Evolutionary conservation across 768 basidiomycete species (phyloP), one percentile per base, ranked within the genome.

Genomic region (Lentinus tigrinus): DNA sequence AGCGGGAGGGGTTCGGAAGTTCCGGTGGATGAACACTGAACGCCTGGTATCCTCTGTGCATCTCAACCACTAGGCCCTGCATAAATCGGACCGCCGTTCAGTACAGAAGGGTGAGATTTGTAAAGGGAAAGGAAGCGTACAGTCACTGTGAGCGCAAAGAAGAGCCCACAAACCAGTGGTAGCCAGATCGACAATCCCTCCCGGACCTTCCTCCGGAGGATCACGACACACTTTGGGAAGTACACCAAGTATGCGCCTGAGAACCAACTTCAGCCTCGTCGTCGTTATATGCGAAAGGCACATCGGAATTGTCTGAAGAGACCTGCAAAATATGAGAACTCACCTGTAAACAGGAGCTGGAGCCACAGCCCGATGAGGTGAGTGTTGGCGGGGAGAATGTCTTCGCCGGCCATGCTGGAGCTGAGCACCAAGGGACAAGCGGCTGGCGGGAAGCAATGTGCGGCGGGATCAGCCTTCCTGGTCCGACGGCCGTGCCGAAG

Each of bases 341-440:
- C 19, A 56, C 55, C 47, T 27, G 55, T 40, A 5, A 27, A 47
- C 37, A 54, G 24, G 19, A 56, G 49, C 47, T 48, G 47, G 23
- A 56, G 47, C 48, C 47, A 56, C 8, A 49, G 47, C 6, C 47
- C 48, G n/a, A 56, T 47, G 39, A 56, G 55, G 47, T 50, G 47
- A 3, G 47, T 47, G 21, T 50, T 48, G 11, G 55, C 27, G 5
- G 48, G 37, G 28, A 48, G 47, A 27, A 54, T 46, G 53, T 47
- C 37, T 10, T 13, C 24, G 40, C 3, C 8, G 17, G 40, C 40
- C 31, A 31, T 31, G 31, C 31, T 31, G 6, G 31, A 31, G 11
- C 31, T 6, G 31, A 31, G 7, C 11, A 7, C 31, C n/a, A n/a
- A n/a, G n/a, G n/a, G n/a, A n/a, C n/a, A n/a, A 11, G 31, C 11